Base-by-base conservation (phyloP, 768 basidiomycete species). In the Lepiota brunneoincarnata region DNA sequence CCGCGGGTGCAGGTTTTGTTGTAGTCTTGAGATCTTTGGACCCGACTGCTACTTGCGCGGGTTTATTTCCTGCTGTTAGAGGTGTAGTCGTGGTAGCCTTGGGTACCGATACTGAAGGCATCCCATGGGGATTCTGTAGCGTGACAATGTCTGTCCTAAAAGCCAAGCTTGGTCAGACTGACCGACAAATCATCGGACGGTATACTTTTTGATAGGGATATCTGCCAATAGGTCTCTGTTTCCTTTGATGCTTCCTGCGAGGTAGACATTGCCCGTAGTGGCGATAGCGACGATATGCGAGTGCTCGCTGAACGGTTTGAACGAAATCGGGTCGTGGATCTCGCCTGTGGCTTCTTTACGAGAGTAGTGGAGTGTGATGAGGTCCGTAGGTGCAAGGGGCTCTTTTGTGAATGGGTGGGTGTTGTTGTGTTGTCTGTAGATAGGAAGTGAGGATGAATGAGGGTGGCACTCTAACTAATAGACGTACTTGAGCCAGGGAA, bases 231-330 rank as follows among this genome's bases (percentile, higher is more conserved):
- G 75, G 67, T 99, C 97, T 59, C 75, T 79, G 56, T 90, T 89
- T 18, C 87, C 89, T 64, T 86, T 92, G 55, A 93, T 75, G 61
- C 94, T 96, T 43, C 98, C 97, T 6, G 89, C 87, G 15, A 95
- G 77, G 69, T 90, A 98, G 12, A 98, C 93, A 65, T 97, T 97
- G 14, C 93, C 94, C 0, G 93, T 93, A 0, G 84, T 87, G 5
- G 87, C 86, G 60, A 97, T 85, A 38, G 91, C 90, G 35, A 93
- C 91, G 51, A 99, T 91, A 65, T 98, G 91, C 1, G 96, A 95
- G 67, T 98, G 96, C 58, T 96, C 89, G 65, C 81, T 94, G 78
- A 99, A 97, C 2, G 91, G 89, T 68, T 98, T 98, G 82, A 96
- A 99, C 2, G 93, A 93, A 40, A 99, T 93, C 0, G 97, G 97